Evolutionary conservation across 441 rosid genomes (phyloP), one percentile per base, ranked within the genome.

Genomic region (Eutrema salsugineum): DNA sequence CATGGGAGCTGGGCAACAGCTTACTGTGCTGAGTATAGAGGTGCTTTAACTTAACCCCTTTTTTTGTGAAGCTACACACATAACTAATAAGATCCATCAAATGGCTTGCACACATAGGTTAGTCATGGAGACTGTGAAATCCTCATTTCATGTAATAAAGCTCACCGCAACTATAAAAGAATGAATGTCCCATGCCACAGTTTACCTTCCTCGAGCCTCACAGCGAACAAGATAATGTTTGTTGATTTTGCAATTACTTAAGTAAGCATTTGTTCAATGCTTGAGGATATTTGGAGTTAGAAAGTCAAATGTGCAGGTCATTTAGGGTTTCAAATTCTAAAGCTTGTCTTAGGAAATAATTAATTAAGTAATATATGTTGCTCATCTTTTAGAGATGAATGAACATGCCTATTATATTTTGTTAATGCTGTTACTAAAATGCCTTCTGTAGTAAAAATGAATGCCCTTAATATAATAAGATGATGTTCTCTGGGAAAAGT

Each of bases 1-100:
- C 83, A 75, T 85, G 80, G 98, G 99, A 70, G 97, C 88, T 71
- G 99, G 99, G 64, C 96, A 93, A 80, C 99, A 95, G 70, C 86
- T 95, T 61, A 88, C 97, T 40, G 66, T 93, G 77, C 78, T 91
- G 77, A 95, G 99, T 75, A 75, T 95, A 66, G 99, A 95, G 99
- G 99, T 95, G 84, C 44, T 74, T 50, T 64, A 40, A 48, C 58
- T 36, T 36, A 22, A 66, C 28, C 43, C 60, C 20, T 5, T 30
- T 68, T 68, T 32, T 48, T 30, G 65, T 55, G 66, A 48, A 55
- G 61, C 36, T 48, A 54, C 50, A 19, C 51, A 66, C 39, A 3
- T 28, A 17, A 17, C 46, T 56, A 40, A 32, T 59, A 28, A 42
- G 65, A 56, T 8, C 49, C 11, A 24, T 57, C 58, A 11, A 48